Percentiles rank a stretch among this genome's conserved stretches.
Evolutionary conservation across 2,329 filamentous ascomycete genomes (phyloP).

Genomic region (Aspergillaceae sp.): DNA sequence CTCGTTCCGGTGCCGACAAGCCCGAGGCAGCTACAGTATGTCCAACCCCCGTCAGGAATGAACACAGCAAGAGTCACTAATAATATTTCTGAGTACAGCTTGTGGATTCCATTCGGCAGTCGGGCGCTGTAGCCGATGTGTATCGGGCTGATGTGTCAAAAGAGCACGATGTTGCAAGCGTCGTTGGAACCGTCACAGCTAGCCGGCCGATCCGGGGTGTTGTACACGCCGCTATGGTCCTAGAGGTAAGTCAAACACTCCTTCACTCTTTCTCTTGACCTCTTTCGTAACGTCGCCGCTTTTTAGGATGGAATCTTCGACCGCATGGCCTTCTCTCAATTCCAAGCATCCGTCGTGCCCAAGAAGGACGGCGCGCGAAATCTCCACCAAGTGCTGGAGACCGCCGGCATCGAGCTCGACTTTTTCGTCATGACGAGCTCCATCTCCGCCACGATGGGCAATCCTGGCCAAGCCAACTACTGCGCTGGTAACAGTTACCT

Average conservation of each 20-base stretch:
- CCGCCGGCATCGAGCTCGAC: neutral
- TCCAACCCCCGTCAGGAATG: neutral
- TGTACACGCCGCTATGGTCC: neutral
- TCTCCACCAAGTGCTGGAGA: slow-evolving; percentile 2
- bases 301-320: no score
- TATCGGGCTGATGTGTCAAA: no score
- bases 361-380: slow-evolving; percentile 1
- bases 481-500: slow-evolving; percentile 15
- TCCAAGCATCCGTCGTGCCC: neutral
- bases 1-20: slow-evolving; percentile 18
- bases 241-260: neutral
- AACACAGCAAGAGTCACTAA: no score
- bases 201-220: neutral
- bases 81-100: no score
- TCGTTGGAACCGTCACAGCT: neutral
- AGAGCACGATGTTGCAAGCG: neutral
- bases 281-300: no score
- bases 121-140: no score
- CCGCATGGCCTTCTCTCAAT: no score
- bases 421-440: slow-evolving; percentile 1
- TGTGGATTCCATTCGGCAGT: no score
- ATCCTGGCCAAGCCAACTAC: slow-evolving; percentile 2
- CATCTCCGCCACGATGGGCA: neutral
- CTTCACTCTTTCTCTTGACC: no score
- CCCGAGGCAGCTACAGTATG: neutral